Evolutionary conservation across 2,329 filamentous ascomycete genomes (phyloP).

Genomic region (Cordyceps sp.): DNA sequence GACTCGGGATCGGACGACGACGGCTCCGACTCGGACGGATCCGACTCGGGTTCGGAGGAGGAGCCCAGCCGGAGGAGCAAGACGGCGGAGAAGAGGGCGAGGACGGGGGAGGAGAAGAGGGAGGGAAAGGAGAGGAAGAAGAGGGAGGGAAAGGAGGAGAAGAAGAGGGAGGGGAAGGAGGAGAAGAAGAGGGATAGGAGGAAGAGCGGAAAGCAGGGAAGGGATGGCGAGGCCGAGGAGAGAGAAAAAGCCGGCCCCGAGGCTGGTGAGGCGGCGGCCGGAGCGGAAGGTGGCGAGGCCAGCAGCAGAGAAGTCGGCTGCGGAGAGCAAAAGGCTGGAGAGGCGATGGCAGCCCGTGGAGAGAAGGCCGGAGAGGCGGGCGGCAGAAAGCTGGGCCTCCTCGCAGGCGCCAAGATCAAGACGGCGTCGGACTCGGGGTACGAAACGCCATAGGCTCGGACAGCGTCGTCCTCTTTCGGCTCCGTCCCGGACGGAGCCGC

Average conservation of each 20-base stretch:
- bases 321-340: not conserved
- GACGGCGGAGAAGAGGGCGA: not conserved
- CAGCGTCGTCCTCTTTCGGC: no score
- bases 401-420: constrained; percentile 7
- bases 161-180: constrained; percentile 1
- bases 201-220: not conserved
- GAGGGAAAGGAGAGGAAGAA: constrained; percentile 7
- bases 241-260: not conserved
- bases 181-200: constrained; percentile 4
- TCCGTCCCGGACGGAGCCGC: no score
- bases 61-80: no score
- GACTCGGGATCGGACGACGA: no score
- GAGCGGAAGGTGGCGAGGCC: not conserved
- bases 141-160: constrained; percentile 5
- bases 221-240: not conserved
- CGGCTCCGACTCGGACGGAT: no score
- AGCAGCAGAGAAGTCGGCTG: not conserved
- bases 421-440: constrained; percentile 17
- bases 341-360: no score
- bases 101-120: constrained; percentile 8
- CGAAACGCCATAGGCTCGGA: constrained; percentile 12
- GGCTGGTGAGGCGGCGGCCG: not conserved
- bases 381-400: no score
- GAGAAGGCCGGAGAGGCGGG: no score
- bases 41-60: no score